Conservation (phyloP, 108 stramenopile genomes). For the Cylindrotheca fusiformis region DNA sequence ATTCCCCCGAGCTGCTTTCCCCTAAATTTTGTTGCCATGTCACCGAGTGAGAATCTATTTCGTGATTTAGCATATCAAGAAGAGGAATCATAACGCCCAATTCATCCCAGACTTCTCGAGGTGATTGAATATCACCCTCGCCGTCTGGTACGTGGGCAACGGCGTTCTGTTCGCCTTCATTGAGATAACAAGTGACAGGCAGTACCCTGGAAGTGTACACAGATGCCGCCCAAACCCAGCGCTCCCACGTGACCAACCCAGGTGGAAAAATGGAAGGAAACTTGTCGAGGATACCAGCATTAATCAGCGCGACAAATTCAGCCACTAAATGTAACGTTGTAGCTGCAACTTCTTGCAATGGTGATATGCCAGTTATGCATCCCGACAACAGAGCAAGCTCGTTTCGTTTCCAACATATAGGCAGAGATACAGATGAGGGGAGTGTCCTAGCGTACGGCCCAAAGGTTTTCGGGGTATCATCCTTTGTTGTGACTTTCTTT, state of each 20-base stretch:
- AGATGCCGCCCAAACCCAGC: constrained; percentile 90
- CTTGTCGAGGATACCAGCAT: constrained; percentile 66
- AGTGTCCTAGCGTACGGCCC: constrained; percentile 83
- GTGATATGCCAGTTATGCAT: constrained; percentile 70
- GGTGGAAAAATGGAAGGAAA: constrained; percentile 69
- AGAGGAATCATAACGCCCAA: constrained; percentile 83
- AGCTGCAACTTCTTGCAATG: constrained; percentile 74
- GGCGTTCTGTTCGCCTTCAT: constrained; percentile 41
- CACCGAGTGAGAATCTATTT: constrained; percentile 60
- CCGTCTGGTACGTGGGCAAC: constrained; percentile 15
- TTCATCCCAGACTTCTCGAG: constrained; percentile 69
- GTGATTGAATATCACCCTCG: constrained; percentile 46
- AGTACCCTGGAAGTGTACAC: constrained; percentile 66
- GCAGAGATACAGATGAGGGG: constrained; percentile 74
- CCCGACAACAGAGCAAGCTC: constrained; percentile 76
- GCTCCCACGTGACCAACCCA: constrained; percentile 83
- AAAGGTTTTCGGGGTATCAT: constrained; percentile 56
- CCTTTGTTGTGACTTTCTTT: constrained; percentile 4
- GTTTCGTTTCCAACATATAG: constrained; percentile 86
- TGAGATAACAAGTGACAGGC: constrained; percentile 50
- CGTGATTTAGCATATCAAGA: constrained; percentile 89
- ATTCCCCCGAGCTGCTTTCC: neutral
- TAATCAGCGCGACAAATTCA: constrained; percentile 73
- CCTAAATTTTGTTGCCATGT: constrained; percentile 48
- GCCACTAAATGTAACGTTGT: constrained; percentile 64